Percentiles rank a stretch among this genome's conserved stretches.
Evolutionary conservation across 2,329 filamentous ascomycete species (phyloP).

Genomic region (Colletotrichum endophyticum): DNA sequence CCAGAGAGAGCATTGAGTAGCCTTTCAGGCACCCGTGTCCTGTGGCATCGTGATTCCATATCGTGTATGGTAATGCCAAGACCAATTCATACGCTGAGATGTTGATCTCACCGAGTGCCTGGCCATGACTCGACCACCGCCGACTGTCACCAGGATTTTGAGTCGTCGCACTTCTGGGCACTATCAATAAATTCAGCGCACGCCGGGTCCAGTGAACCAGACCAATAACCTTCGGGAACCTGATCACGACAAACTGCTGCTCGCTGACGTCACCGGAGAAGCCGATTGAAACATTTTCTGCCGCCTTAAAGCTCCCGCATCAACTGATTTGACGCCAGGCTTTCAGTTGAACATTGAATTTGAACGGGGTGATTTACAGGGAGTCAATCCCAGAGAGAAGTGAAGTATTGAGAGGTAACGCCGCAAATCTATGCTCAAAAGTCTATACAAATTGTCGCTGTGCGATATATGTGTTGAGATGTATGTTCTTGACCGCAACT

Average conservation of each 20-base stretch:
- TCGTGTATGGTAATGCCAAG: not conserved
- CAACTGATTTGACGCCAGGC: not conserved
- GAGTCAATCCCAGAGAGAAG: not conserved
- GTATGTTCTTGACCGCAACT: not conserved
- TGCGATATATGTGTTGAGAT: not conserved
- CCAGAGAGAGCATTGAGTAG: not conserved
- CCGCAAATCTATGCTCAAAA: not conserved
- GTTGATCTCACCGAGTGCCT: not conserved
- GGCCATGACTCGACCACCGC: not conserved
- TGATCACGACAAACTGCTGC: not conserved
- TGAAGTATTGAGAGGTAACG: not conserved
- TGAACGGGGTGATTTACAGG: not conserved
- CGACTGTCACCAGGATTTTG: not conserved
- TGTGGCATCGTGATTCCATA: not conserved
- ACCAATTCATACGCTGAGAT: not conserved
- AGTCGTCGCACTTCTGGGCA: not conserved
- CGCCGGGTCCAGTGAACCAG: not conserved
- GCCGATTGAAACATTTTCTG: not conserved
- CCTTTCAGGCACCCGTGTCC: not conserved
- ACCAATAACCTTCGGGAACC: not conserved
- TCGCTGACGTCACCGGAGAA: not conserved
- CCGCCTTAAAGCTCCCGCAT: not conserved
- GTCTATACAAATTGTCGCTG: slow-evolving; percentile 1
- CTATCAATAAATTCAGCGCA: not conserved
- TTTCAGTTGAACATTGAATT: not conserved